These are phyloP conservation scores for Syncephalastrum sp. DNA, from an alignment of 371 early-diverging fungal genomes.

Conservation along the genomic window DNA sequence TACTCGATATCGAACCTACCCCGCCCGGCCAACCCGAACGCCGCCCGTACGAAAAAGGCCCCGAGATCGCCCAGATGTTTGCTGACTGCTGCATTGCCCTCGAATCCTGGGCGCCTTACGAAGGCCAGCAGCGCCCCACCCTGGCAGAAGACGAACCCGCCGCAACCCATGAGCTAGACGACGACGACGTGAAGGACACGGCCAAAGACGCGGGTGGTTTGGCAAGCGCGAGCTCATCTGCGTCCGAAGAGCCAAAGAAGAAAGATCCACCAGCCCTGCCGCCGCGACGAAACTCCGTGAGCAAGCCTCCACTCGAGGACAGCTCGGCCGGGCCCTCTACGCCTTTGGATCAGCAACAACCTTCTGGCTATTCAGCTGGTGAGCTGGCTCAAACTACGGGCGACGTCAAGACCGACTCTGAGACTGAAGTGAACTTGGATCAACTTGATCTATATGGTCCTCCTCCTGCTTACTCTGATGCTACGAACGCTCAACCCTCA, in stretches of 20 bases:
- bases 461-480: conserved; percentile 37
- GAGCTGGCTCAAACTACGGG: conserved; percentile 26
- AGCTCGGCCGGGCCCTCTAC: neutral
- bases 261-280: conserved; percentile 15
- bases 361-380: neutral
- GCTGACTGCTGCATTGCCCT: conserved; percentile 43
- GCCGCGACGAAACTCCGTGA: neutral
- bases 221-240: neutral
- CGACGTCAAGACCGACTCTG: conserved; percentile 22
- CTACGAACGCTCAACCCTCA: neutral
- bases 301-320: too few species aligned
- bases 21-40: conserved; percentile 24
- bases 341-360: neutral
- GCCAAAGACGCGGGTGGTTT: conserved; percentile 6
- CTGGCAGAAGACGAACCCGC: conserved; percentile 6
- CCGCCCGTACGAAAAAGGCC: conserved; percentile 33
- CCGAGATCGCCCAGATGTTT: conserved; percentile 35
- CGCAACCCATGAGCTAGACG: neutral
- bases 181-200: neutral
- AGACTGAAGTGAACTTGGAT: conserved; percentile 23
- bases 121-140: conserved; percentile 42
- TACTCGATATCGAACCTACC: conserved; percentile 42
- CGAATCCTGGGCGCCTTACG: conserved; percentile 38
- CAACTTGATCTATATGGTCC: conserved; percentile 37
- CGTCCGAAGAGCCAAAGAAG: conserved; percentile 7